Evolutionary conservation across 1,284 basidiomycete species (phyloP), one percentile per base, ranked within the genome.

Genomic region (Termitomyces sp.): DNA sequence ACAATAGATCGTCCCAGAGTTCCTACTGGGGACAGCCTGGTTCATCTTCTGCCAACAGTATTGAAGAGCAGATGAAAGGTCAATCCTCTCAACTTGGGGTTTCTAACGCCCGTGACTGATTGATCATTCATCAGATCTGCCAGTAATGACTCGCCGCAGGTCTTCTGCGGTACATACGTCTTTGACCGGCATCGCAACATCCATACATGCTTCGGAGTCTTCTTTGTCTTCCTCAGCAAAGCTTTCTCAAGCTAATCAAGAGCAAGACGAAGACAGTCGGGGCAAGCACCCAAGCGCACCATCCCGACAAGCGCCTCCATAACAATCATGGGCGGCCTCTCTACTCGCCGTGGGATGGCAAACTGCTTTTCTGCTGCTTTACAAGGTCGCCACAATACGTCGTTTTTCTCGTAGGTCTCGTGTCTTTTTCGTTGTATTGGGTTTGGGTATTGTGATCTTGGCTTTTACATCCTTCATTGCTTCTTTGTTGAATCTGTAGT

Each of bases 271-370:
- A 26, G 45, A 50, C 31, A 41, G 47, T 15, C 40, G 28, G 24
- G 13, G 34, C 7, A 54, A 28, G 19, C 26, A 26, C 13, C 36
- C 52, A 31, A 41, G 47, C 9, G 12, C 46, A 10, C 34, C 38
- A 10, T 41, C 28, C 43, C 33, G 33, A 48, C 34, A 40, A 30
- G 13, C 30, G 42, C 8, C 5, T 15, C 57, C 56, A 54, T 66
- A 63, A 62, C 61, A 58, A 52, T 53, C 56, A 57, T 62, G 60
- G 64, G 64, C 55, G 57, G 53, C 64, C 62, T 61, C 58, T 55
- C 59, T 53, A 50, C 17, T 53, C 24, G 46, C 47, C 39, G 47
- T 47, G 42, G 50, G 47, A 44, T 57, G 53, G 58, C 34, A 52
- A 26, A 50, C 53, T 41, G 15, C 58, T 54, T 40, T 50, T 42